Conservation (phyloP, 805 yeast species). For the Metschnikowia shivogae region DNA sequence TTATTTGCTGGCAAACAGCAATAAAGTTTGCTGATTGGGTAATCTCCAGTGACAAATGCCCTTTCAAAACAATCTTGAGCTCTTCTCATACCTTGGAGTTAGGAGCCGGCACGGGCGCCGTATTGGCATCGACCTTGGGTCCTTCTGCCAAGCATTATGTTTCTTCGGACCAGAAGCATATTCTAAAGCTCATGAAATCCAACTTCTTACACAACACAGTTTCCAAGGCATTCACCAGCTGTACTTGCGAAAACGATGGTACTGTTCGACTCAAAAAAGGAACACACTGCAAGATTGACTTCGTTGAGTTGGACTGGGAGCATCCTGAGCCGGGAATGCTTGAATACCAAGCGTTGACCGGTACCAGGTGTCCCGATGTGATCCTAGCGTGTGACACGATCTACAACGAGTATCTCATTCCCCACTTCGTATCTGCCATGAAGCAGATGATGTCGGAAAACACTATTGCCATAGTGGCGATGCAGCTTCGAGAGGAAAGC, state of each 20-base stretch:
- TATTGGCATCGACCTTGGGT: slow-evolving; percentile 41
- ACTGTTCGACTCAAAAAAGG: not conserved
- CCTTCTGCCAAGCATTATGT: slow-evolving; percentile 34
- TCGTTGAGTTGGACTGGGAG: slow-evolving; percentile 63
- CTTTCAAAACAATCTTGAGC: slow-evolving; percentile 18
- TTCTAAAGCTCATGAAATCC: slow-evolving; percentile 45
- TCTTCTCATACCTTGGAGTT: slow-evolving; percentile 44
- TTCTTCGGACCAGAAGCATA: slow-evolving; percentile 56
- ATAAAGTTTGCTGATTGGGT: slow-evolving; percentile 53
- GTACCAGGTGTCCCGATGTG: slow-evolving; percentile 34
- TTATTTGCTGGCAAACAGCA: slow-evolving; percentile 56
- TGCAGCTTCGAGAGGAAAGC: slow-evolving; percentile 53
- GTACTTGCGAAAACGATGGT: slow-evolving; percentile 6
- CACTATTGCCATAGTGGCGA: slow-evolving; percentile 36
- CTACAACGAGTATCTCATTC: slow-evolving; percentile 58
- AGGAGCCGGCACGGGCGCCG: slow-evolving; percentile 60
- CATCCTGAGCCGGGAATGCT: slow-evolving; percentile 31
- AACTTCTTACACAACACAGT: slow-evolving; percentile 43
- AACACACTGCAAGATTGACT: slow-evolving; percentile 32
- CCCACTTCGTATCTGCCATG: slow-evolving; percentile 44
- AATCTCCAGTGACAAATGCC: slow-evolving; percentile 23
- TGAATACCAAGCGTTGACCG: slow-evolving; percentile 11
- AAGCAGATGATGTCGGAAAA: slow-evolving; percentile 26
- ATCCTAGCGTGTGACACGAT: slow-evolving; percentile 63
- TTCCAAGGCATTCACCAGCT: slow-evolving; percentile 9